Conservation (phyloP, 306 rosid species). For the Carpinus viminea region DNA sequence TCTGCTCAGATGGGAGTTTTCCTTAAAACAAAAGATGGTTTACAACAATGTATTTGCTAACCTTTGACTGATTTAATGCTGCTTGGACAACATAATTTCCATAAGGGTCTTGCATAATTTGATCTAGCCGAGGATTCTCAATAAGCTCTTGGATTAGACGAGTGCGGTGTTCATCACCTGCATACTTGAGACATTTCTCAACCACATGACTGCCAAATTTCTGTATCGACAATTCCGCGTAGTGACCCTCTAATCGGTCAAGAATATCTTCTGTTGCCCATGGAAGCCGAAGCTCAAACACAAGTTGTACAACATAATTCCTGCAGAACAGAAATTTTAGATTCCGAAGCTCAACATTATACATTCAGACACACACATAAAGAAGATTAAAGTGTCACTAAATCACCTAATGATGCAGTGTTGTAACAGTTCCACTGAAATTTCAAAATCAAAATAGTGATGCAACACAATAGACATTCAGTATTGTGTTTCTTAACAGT, state of each 20-base stretch:
- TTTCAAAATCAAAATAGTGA: background rate
- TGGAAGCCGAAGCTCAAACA: conserved; percentile 43
- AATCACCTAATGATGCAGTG: background rate
- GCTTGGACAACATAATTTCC: conserved; percentile 59
- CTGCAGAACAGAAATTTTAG: conserved; percentile 31
- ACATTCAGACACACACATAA: background rate
- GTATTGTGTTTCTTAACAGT: background rate
- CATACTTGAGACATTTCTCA: conserved; percentile 45
- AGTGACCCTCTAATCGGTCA: conserved; percentile 48
- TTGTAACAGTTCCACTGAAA: background rate
- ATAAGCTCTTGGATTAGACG: conserved; percentile 43
- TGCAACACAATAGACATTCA: background rate
- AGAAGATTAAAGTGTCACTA: background rate
- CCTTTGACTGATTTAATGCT: conserved; percentile 46
- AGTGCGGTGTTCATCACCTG: conserved; percentile 24
- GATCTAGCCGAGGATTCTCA: conserved; percentile 35
- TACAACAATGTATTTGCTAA: conserved; percentile 18
- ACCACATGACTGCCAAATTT: conserved; percentile 62
- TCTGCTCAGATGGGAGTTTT: background rate
- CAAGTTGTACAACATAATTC: conserved; percentile 64
- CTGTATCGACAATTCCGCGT: conserved; percentile 49
- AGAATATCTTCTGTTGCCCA: conserved; percentile 43
- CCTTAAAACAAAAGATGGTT: background rate
- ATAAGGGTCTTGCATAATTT: conserved; percentile 58
- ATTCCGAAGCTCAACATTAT: conserved; percentile 8